These are phyloP conservation scores for Leccinum variabile DNA, from an alignment of 1,284 basidiomycete species.

Conservation along the genomic window DNA sequence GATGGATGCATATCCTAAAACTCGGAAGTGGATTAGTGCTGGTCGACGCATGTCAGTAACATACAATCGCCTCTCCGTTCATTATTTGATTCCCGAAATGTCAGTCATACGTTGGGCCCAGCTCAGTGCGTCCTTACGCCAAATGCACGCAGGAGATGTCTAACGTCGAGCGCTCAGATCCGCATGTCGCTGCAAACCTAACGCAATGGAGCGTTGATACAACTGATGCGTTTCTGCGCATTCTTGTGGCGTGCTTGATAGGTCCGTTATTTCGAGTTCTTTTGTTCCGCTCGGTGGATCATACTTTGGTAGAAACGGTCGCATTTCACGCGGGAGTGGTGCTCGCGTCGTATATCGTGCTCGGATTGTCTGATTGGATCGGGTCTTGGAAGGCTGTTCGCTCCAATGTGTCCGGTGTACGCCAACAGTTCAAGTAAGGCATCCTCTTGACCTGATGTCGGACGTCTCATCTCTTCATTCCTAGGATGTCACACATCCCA, in stretches of 20 bases:
- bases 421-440: slow-evolving; percentile 57
- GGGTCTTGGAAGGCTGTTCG: slow-evolving; percentile 19
- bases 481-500: slow-evolving; percentile 71
- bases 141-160: not conserved
- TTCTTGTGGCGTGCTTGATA: slow-evolving; percentile 61
- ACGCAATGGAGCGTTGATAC: slow-evolving; percentile 52
- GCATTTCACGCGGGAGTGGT: slow-evolving; percentile 71
- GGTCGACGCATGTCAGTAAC: slow-evolving; percentile 66
- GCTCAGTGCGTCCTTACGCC: slow-evolving; percentile 43
- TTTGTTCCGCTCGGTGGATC: not conserved
- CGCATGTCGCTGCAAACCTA: slow-evolving; percentile 34
- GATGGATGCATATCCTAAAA: slow-evolving; percentile 56
- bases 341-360: slow-evolving; percentile 52
- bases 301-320: slow-evolving; percentile 53
- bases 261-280: slow-evolving; percentile 40
- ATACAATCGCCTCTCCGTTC: not conserved
- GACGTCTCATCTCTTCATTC: not conserved
- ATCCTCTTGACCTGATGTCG: not conserved
- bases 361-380: slow-evolving; percentile 43
- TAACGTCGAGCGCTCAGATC: slow-evolving; percentile 36
- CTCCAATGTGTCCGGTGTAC: slow-evolving; percentile 48
- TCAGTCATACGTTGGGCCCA: slow-evolving; percentile 77
- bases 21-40: slow-evolving; percentile 58
- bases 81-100: slow-evolving; percentile 11
- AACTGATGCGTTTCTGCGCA: slow-evolving; percentile 51